These are phyloP conservation scores for Metarhizium brunneum DNA, from an alignment of 2,329 filamentous ascomycete species.

Conservation along the genomic window DNA sequence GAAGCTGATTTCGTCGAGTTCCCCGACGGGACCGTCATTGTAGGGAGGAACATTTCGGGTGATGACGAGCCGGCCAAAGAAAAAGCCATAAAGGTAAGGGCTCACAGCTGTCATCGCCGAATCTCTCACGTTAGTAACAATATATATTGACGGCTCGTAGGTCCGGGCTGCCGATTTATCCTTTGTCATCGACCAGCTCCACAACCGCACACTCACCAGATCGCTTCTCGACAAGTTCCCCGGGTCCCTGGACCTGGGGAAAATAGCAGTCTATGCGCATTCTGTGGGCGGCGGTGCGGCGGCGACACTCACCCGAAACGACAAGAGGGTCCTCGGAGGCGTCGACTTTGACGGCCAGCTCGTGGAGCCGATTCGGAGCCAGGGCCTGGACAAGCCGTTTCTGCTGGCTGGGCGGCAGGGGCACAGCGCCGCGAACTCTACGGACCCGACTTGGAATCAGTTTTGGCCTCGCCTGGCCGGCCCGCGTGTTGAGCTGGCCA, in stretches of 20 bases:
- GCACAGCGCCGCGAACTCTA: slow-evolving; percentile 19
- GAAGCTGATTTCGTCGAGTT: slow-evolving; percentile 36
- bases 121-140: no score
- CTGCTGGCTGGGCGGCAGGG: slow-evolving; percentile 19
- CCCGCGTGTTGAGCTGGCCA: slow-evolving; percentile 13
- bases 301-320: slow-evolving; percentile 9
- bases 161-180: slow-evolving; percentile 25
- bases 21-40: slow-evolving; percentile 28
- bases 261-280: slow-evolving; percentile 23
- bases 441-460: slow-evolving; percentile 22
- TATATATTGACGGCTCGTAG: neutral
- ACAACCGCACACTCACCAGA: slow-evolving; percentile 12
- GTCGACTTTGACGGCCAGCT: slow-evolving; percentile 32
- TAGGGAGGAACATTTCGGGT: slow-evolving; percentile 10
- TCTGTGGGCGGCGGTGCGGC: slow-evolving; percentile 30
- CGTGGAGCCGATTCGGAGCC: slow-evolving; percentile 12
- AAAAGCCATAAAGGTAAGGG: slow-evolving; percentile 13
- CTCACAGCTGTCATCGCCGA: no score
- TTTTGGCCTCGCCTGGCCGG: slow-evolving; percentile 20
- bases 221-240: slow-evolving; percentile 12
- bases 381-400: slow-evolving; percentile 15
- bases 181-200: slow-evolving; percentile 25
- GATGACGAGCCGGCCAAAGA: slow-evolving; percentile 8
- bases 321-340: slow-evolving; percentile 21
- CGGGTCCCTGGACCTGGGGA: slow-evolving; percentile 14